Evolutionary conservation across 1,284 basidiomycete species (phyloP), one percentile per base, ranked within the genome.

Genomic region (Heterobasidion annosum): DNA sequence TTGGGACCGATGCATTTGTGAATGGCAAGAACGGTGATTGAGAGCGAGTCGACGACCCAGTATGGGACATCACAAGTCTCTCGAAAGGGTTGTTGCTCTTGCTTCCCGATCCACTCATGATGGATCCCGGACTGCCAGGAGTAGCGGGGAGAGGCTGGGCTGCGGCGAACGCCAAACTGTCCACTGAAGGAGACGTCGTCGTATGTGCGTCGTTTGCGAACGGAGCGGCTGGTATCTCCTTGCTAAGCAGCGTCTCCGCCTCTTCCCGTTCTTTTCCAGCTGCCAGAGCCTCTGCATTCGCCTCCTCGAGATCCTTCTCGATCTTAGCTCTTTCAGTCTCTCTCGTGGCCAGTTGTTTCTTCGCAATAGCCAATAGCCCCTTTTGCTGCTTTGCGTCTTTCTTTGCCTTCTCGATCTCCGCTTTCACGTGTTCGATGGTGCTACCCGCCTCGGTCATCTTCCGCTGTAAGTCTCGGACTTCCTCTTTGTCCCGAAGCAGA

Each of bases 381-480:
- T 94, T 97, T 70, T 98, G 94, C 67, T 97, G 93, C 66, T 97
- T 88, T 0, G 91, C 91, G 51, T 98, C 94, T 71, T 94, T 98
- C 73, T 86, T 93, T 49, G 84, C 69, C 73, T 92, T 95, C 68
- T 98, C 97, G 45, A 94, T 73, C 59, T 90, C 83, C 8, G 72
- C 75, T 70, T 90, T 94, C 54, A 90, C 68, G 8, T 72, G 68
- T 48, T 87, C 82, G 46, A 86, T 87, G 68, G 94, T 84, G 56
- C 84, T 79, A 32, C 87, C 83, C 15, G 86, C 79, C 65, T 95
- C 92, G 25, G 84, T 73, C 83, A 96, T 88, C 63, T 81, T 84
- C 61, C 84, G 83, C 65, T 98, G 88, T 57, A 98, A 72, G 34
- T 86, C 91, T 44, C 96, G 78, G 1, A 92, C 84, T 58, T 98